Base-by-base conservation (phyloP, 2,329 filamentous ascomycete species). In the Lecanicillium sp. region DNA sequence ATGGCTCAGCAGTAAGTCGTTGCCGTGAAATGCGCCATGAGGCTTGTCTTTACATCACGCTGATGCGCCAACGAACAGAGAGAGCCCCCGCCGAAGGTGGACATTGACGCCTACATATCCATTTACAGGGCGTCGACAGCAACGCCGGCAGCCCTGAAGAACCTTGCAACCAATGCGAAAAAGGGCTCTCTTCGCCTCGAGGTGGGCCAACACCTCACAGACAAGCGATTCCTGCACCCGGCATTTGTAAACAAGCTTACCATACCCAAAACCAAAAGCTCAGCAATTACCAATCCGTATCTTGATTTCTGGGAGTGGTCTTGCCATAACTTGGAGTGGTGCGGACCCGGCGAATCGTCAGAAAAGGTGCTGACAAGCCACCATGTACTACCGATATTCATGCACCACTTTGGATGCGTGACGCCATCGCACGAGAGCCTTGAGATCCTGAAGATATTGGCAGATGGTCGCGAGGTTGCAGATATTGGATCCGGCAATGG, bases 331-430 rank as follows among this genome's bases (percentile, higher is more conserved):
- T 65, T 87, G 7, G 74, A 81, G 58, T 83, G 80, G 79, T 71
- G 70, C 36, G 79, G 81, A 2, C 77, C 81, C 3, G 61, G 71
- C 52, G 58, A 64, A 12, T 60, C 61, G 27, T 74, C 79, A 3
- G 66, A 65, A 13, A 60, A 66, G 18, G 69, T 73, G 4, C 68
- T 66, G 37, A 71, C 67, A 43, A 74, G 72, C 36, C 84, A 88
- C 59, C 81, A 83, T 49, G 66, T 85, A 6, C 68, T 87, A 8
- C 83, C 83, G 3, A 66, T 87, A 14, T 68, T 87, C 40, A 87
- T 87, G 70, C 83, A 87, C 60, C 83, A 88, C 58, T 87, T 87
- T 56, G 82, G 82, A 36, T 88, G 83, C 60, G 74, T 75, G 2
- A 78, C 78, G 15, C 84, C 84, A 0, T 76, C 73, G 9, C 81